These are phyloP conservation scores for Hanseniaspora jakobsenii DNA, from an alignment of 805 yeast species.

Conservation along the genomic window DNA sequence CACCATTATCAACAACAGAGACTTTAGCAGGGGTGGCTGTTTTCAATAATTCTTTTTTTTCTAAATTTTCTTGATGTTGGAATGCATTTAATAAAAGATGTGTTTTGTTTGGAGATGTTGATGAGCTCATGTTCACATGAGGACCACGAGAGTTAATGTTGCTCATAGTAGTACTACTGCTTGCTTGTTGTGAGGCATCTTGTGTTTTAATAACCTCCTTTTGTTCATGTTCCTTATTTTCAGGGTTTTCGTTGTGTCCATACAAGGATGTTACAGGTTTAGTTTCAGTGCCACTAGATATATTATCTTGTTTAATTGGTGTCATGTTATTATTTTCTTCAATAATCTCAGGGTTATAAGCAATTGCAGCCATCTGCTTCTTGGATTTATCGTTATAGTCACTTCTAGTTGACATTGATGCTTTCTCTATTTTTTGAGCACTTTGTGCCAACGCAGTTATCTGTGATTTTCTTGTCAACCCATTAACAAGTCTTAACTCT, in stretches of 20 bases:
- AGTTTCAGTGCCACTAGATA: no score
- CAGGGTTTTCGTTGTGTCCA: no score
- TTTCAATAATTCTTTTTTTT: slow-evolving; percentile 2
- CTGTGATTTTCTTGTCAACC: slow-evolving; percentile 10
- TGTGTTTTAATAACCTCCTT: no score
- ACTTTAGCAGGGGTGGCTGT: slow-evolving; percentile 8
- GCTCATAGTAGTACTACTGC: background rate
- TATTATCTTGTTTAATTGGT: no score
- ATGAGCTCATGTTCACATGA: slow-evolving; percentile 1
- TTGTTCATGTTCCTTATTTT: no score
- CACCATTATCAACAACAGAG: background rate
- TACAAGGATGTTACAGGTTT: no score
- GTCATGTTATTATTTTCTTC: background rate
- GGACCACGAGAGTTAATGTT: no score
- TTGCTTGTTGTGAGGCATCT: no score
- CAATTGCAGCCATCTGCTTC: background rate
- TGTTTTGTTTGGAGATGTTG: slow-evolving; percentile 13
- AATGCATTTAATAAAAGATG: slow-evolving; percentile 12
- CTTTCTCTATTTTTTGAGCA: slow-evolving; percentile 13
- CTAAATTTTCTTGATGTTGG: slow-evolving; percentile 14
- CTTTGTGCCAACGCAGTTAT: slow-evolving; percentile 11
- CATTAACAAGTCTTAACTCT: background rate
- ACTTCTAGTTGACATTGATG: background rate
- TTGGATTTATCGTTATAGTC: background rate
- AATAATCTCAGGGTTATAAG: background rate